Evolutionary conservation across 306 rosid species (phyloP).

Genomic region (Cucurbita pepo): DNA sequence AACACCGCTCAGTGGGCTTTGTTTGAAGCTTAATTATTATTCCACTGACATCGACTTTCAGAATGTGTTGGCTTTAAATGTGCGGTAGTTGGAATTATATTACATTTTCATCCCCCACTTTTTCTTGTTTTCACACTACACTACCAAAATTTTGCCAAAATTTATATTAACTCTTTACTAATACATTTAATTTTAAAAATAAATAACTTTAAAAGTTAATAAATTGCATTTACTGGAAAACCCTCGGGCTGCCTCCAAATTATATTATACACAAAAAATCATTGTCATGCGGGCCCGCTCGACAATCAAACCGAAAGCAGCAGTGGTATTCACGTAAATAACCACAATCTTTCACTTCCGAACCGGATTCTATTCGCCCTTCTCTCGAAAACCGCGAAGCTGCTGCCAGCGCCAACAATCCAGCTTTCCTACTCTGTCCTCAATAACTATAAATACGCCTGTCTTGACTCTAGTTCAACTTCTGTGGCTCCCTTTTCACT

Average conservation of each 20-base stretch:
- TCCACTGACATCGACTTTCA: too few species aligned
- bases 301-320: constrained; percentile 24
- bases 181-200: too few species aligned
- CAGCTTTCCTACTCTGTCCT: background rate
- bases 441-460: constrained; percentile 22
- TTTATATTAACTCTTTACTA: too few species aligned
- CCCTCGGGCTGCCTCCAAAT: background rate
- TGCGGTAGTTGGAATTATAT: background rate
- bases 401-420: background rate
- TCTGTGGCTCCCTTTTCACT: constrained; percentile 3
- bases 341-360: background rate
- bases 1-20: background rate
- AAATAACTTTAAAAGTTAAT: too few species aligned
- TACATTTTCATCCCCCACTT: background rate
- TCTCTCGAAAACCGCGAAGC: background rate
- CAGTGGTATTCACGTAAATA: constrained; percentile 11
- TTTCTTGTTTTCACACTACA: background rate
- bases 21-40: background rate
- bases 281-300: background rate
- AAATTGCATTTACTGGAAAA: background rate
- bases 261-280: background rate
- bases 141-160: too few species aligned
- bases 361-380: background rate
- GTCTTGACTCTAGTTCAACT: constrained; percentile 11
- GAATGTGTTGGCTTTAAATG: too few species aligned